Base-by-base conservation (phyloP, 164 flowering plant species). In the Malania oleifera region DNA sequence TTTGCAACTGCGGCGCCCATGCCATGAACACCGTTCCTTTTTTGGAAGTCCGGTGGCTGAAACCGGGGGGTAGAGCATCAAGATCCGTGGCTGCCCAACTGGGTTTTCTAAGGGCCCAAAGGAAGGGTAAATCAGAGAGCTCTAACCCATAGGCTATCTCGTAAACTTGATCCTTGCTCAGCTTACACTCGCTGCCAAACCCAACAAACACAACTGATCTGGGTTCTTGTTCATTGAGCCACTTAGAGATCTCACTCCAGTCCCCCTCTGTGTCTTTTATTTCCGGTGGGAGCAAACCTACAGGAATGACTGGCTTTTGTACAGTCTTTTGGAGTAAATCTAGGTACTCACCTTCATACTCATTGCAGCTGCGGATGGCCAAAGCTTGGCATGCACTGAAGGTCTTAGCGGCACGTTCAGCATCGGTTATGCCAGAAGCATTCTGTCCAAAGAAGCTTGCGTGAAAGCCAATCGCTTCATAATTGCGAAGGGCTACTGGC, bases 1-100 rank as follows among this genome's bases (percentile, higher is more conserved):
- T 58, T 24, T 58, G 52, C 50, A 29, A 22, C 34, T 58, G 61
- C 12, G 61, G 52, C 1, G 61, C 61, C 61, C 61, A 58, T 2
- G 25, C 45, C 6, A 40, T 12, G 17, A 18, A 40, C 44, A 11
- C 14, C 17, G 14, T 17, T 40, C 44, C 14, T 40, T 13, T n/a
- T n/a, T n/a, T n/a, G n/a, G n/a, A n/a, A n/a, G n/a, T n/a, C n/a
- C n/a, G n/a, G n/a, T n/a, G n/a, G n/a, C n/a, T n/a, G n/a, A n/a
- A n/a, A n/a, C n/a, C n/a, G n/a, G n/a, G n/a, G n/a, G n/a, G n/a
- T 15, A 38, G 1, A 6, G 41, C 41, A 1, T 38, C 14, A 2
- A 2, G 2, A 38, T 38, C 14, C 37, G 5, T 9, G 2, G 41
- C 41, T 15, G 41, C 14, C 41, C 41, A 38, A 6, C 13, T 15